Evolutionary conservation across 1,284 basidiomycete genomes (phyloP), one percentile per base, ranked within the genome.

Genomic region (Violaceomyces palustris): DNA sequence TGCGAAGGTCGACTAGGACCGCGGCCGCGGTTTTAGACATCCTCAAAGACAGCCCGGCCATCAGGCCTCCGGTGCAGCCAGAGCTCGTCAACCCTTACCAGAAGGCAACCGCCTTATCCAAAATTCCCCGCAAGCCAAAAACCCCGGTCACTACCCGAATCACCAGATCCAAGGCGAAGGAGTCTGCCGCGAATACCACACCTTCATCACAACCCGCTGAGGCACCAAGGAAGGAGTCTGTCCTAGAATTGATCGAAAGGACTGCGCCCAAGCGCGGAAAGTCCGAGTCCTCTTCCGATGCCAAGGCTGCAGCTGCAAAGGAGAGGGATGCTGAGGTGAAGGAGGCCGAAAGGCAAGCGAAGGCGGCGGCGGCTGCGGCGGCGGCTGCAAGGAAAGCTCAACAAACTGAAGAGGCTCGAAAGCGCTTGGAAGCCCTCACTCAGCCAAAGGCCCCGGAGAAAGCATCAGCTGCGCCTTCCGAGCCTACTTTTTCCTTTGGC

Each of bases 81-180:
- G 66, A 68, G 45, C 53, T 68, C 12, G 44, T 68, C 41, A 68
- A 68, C 26, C 66, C 66, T 1, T 68, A 68, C 46, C 61, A 68
- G 36, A 35, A 42, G n/a, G 41, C 51, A n/a, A 50, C 58, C 14
- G 40, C 45, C 1, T 27, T 60, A 33, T 15, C 42, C 18, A 39
- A 50, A 19, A 21, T 29, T 21, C 19, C 32, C 40, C 9, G 27
- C 18, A 12, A n/a, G 30, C 21, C 35, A 36, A 35, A 41, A 43
- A 31, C 39, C 3, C 39, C 53, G 1, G 42, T 48, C 9, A 27
- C 45, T n/a, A 42, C 50, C 11, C 52, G 48, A 42, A 42, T 55
- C 10, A 66, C 61, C 23, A 54, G 64, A n/a, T 57, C 64, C 30
- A 52, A 50, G 21, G 61, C 58, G 12, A 41, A 56, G n/a, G 57